These are phyloP conservation scores for Urtica urens DNA, from an alignment of 306 rosid genomes.

Conservation along the genomic window DNA sequence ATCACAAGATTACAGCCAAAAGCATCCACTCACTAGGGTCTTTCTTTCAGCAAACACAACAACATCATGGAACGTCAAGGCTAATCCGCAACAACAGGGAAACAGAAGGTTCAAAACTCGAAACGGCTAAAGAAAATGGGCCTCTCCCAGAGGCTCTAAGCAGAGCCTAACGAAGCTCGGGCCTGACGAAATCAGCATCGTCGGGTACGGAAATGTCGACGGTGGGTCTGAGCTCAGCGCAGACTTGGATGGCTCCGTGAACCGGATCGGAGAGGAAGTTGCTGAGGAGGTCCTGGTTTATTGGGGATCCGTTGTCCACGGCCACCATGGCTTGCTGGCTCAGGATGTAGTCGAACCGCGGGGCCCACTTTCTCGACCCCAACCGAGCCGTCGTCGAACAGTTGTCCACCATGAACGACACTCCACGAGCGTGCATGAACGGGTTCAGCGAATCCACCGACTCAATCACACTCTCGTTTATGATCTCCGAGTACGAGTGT, in stretches of 20 bases:
- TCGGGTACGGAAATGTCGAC: conserved; percentile 78
- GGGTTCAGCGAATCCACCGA: conserved; percentile 94
- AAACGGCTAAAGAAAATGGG: background rate
- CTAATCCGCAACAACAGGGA: too few relatives aligned
- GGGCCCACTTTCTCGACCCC: conserved; percentile 99
- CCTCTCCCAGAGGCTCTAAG: conserved; percentile 23
- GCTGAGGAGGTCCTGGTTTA: conserved; percentile 76
- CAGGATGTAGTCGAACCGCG: conserved; percentile 76
- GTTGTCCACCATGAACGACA: conserved; percentile 95
- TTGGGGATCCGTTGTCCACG: conserved; percentile 51
- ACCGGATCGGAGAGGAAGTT: conserved; percentile 89
- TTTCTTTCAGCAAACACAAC: too few relatives aligned
- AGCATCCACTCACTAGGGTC: too few relatives aligned
- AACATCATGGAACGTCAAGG: too few relatives aligned
- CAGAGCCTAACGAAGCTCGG: conserved; percentile 71
- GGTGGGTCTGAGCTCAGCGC: conserved; percentile 89
- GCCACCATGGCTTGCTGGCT: conserved; percentile 95
- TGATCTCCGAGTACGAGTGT: conserved; percentile 91
- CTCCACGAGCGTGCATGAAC: conserved; percentile 99
- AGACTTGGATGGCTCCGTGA: conserved; percentile 80
- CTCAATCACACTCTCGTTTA: conserved; percentile 92
- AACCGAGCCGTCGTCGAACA: conserved; percentile 95
- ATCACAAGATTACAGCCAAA: too few relatives aligned
- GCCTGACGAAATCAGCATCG: conserved; percentile 94
- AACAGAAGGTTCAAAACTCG: too few relatives aligned